Conservation (phyloP, 441 rosid species). For the Melastoma candidum region DNA sequence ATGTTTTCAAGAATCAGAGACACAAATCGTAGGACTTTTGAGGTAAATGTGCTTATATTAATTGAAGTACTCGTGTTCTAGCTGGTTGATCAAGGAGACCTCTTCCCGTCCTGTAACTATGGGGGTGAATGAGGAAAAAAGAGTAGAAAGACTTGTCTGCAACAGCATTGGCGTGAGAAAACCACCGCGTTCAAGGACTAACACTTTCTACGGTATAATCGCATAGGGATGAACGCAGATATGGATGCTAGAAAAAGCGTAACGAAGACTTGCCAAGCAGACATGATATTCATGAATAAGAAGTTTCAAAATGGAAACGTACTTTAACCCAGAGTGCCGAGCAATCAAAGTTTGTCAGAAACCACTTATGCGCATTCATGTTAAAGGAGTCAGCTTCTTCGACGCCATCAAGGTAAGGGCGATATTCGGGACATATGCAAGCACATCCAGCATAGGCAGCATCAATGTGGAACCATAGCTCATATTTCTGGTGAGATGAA, state of each 20-base stretch:
- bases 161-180: too few species aligned
- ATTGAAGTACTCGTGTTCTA: too few species aligned
- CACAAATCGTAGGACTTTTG: too few species aligned
- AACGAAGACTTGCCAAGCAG: not conserved
- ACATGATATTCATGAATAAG: not conserved
- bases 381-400: constrained; percentile 85
- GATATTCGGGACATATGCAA: constrained; percentile 78
- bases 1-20: too few species aligned
- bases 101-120: too few species aligned
- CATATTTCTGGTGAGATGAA: constrained; percentile 32
- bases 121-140: too few species aligned
- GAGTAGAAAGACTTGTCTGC: too few species aligned
- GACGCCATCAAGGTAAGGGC: constrained; percentile 55
- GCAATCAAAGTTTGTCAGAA: constrained; percentile 76
- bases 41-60: too few species aligned
- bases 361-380: constrained; percentile 91
- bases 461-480: constrained; percentile 80
- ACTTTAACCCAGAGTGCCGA: constrained; percentile 95
- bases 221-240: too few species aligned
- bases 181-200: too few species aligned
- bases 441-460: constrained; percentile 96
- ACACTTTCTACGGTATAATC: too few species aligned
- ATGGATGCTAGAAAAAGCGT: not conserved
- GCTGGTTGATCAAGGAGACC: too few species aligned
- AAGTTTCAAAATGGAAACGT: constrained; percentile 5